Evolutionary conservation across 2,329 filamentous ascomycete genomes (phyloP), one percentile per base, ranked within the genome.

Genomic region (Hypoxylon rubiginosum): DNA sequence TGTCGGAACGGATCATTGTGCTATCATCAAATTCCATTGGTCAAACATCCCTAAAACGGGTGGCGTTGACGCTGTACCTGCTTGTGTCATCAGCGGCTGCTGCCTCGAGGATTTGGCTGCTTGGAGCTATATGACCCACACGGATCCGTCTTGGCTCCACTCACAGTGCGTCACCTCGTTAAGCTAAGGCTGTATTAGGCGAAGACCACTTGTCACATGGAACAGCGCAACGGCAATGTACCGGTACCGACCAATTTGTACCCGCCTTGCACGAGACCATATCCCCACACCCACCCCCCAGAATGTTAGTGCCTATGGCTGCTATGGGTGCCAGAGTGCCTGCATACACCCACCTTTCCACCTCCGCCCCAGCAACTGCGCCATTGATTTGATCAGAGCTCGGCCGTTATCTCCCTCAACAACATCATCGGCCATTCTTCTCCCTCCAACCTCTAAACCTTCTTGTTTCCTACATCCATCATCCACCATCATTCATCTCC

Each of bases 41-140:
- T 30, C 17, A 30, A 39, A 52, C 9, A n/a, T 30, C 45, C 3
- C n/a, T 50, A 15, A 11, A 19, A 10, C 49, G 11, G 58, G 62
- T 69, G 67, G 62, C 64, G 61, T 61, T 34, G 58, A 54, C 32
- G 50, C 49, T 54, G 64, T 69, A 62, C 64, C 67, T 70, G 67
- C 62, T 68, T 70, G 67, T 68, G 67, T 64, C 64, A 70, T 70
- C 58, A 58, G 58, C 62, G n/a, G 64, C 55, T 65, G 67, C 55
- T 70, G 67, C 67, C 67, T 70, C 64, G 36, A 65, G 36, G 7
- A 55, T 60, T 52, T 61, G 46, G 62, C 62, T 67, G 62, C 58
- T 45, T 58, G 62, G 60, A 52, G 43, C 36, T 55, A 48, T 56
- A 21, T 15, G 61, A 63, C 58, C 67, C 67, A 66, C 62, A 56